Evolutionary conservation across 495 filamentous ascomycete species (phyloP).

Genomic region (Articulospora tetracladia): DNA sequence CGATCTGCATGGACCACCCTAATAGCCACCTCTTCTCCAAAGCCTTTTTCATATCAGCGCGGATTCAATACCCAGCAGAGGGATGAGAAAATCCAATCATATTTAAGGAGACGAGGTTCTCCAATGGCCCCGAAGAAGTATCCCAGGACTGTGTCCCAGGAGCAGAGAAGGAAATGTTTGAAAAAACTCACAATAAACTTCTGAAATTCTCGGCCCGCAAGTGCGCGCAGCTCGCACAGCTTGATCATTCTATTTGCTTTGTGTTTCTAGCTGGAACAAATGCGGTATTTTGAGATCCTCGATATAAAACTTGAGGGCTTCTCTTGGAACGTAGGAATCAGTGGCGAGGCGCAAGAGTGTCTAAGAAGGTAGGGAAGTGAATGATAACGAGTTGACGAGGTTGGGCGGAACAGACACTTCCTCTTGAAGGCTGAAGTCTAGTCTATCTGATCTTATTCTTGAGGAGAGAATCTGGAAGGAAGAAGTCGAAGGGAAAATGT

Average conservation of each 20-base stretch:
- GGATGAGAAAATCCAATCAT: conserved; percentile 57
- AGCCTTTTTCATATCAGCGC: conserved; percentile 27
- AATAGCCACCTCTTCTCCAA: conserved; percentile 18
- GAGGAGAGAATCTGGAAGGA: no score
- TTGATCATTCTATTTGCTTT: conserved; percentile 52
- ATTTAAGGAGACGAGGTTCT: conserved; percentile 66
- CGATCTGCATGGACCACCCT: not conserved
- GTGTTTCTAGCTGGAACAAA: conserved; percentile 63
- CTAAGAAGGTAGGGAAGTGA: no score
- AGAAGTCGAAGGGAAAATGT: no score
- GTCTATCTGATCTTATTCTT: no score
- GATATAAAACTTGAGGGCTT: conserved; percentile 84
- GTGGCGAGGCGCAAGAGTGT: no score
- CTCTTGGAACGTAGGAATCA: no score
- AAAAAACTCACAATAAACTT: conserved; percentile 71
- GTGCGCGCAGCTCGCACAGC: conserved; percentile 66
- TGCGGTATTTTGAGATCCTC: conserved; percentile 71
- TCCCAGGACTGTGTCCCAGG: no score
- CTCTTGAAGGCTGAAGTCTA: no score
- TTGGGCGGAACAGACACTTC: no score
- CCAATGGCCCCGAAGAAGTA: no score
- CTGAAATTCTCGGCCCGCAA: conserved; percentile 72
- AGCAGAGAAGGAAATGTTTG: no score
- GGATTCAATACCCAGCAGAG: conserved; percentile 36
- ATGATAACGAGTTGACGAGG: no score